Percentiles rank a stretch among this genome's conserved stretches.
These are phyloP conservation scores for Chrysosporium keratinophilum DNA, from an alignment of 2,329 filamentous ascomycete species.

Conservation along the genomic window DNA sequence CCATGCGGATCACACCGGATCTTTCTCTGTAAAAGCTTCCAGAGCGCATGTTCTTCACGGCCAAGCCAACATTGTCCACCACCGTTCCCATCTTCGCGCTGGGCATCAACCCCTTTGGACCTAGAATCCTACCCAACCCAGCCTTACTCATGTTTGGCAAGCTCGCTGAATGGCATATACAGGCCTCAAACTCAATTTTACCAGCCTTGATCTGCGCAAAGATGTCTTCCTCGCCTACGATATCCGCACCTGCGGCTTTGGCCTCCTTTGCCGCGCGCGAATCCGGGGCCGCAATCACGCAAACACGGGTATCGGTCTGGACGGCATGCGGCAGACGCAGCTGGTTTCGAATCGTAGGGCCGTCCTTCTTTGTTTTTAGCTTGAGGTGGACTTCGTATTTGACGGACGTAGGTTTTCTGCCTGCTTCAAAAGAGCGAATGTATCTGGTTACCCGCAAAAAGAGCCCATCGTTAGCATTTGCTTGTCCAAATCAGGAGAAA, in stretches of 20 bases:
- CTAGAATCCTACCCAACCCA: constrained; percentile 66
- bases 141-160: constrained; percentile 72
- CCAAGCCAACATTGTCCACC: constrained; percentile 63
- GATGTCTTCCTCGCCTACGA: constrained; percentile 76
- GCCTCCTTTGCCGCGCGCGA: constrained; percentile 66
- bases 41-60: constrained; percentile 72
- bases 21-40: constrained; percentile 80
- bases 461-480: background rate
- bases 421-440: constrained; percentile 84
- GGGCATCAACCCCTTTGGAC: constrained; percentile 87
- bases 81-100: constrained; percentile 80
- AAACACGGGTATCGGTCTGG: constrained; percentile 77
- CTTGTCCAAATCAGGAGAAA: background rate
- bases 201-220: constrained; percentile 69
- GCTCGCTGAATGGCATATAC: constrained; percentile 73
- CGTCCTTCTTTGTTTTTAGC: constrained; percentile 72
- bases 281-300: constrained; percentile 78
- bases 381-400: constrained; percentile 89
- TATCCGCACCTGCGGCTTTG: constrained; percentile 62
- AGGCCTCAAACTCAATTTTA: constrained; percentile 75
- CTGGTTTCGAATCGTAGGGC: constrained; percentile 75
- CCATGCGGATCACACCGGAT: constrained; percentile 71
- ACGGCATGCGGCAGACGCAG: constrained; percentile 82
- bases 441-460: constrained; percentile 48
- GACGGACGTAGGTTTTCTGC: constrained; percentile 56